These are phyloP conservation scores for Ophiostoma australiae DNA, from an alignment of 2,329 filamentous ascomycete species.

Conservation along the genomic window DNA sequence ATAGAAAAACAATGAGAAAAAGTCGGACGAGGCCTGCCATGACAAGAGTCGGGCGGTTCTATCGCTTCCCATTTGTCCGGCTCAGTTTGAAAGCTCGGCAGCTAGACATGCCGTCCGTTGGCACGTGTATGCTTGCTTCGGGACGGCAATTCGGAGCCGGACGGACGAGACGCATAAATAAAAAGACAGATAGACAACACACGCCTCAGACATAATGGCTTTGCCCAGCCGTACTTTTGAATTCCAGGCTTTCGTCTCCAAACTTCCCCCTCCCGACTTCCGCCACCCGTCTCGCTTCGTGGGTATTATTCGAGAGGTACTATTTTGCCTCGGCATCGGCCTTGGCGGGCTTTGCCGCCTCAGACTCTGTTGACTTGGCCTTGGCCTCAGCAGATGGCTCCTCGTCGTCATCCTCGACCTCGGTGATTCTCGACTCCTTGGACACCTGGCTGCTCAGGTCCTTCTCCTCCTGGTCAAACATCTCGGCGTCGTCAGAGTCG, in stretches of 20 bases:
- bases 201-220: background rate
- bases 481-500: conserved; percentile 83
- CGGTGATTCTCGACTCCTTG: conserved; percentile 47
- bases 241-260: background rate
- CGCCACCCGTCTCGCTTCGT: conserved; percentile 4
- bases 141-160: background rate
- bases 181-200: too few relatives aligned
- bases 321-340: conserved; percentile 12
- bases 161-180: background rate
- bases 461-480: conserved; percentile 91
- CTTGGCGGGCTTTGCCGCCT: conserved; percentile 17
- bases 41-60: background rate
- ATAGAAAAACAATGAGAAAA: conserved; percentile 19
- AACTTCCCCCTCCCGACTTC: background rate
- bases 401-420: conserved; percentile 19
- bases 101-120: background rate
- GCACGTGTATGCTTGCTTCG: background rate
- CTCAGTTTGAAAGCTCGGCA: background rate
- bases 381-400: conserved; percentile 15
- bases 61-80: background rate
- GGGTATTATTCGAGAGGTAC: conserved; percentile 9
- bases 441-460: conserved; percentile 79
- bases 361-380: conserved; percentile 19
- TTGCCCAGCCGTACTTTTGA: background rate
- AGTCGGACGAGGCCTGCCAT: background rate